Evolutionary conservation across 371 early-diverging fungal species (phyloP).

Genomic region (Edhazardia aedis): DNA sequence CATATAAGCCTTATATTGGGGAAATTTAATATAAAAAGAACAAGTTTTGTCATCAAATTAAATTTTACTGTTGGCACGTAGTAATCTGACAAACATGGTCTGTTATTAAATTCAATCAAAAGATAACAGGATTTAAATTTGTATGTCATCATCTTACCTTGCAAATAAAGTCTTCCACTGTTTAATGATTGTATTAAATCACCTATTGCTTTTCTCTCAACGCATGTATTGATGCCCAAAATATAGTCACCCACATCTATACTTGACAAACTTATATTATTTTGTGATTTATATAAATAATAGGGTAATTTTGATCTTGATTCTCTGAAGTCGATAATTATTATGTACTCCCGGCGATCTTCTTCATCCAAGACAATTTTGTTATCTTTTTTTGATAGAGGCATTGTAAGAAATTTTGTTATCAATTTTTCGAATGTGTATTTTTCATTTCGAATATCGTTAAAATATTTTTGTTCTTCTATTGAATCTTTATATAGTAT

Average conservation of each 20-base stretch:
- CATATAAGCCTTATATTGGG: conserved; percentile 24
- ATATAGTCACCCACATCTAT: conserved; percentile 40
- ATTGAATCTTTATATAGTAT: conserved; percentile 25
- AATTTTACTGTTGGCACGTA: conserved; percentile 8
- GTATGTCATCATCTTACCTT: conserved; percentile 14
- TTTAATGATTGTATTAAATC: conserved; percentile 28
- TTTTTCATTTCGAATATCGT: conserved; percentile 27
- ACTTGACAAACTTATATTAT: conserved; percentile 11
- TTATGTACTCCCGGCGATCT: conserved; percentile 6
- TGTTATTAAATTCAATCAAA: conserved; percentile 31
- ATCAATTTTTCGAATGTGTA: conserved; percentile 27
- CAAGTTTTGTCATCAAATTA: conserved; percentile 18
- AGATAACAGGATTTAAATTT: conserved; percentile 15
- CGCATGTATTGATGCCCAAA: conserved; percentile 7
- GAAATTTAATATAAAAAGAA: conserved; percentile 25
- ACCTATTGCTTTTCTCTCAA: conserved; percentile 36
- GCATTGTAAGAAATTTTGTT: conserved; percentile 12
- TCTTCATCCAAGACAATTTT: conserved; percentile 5
- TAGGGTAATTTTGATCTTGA: conserved; percentile 31
- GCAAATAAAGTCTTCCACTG: conserved; percentile 28
- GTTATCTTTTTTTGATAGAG: background rate
- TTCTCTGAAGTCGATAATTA: conserved; percentile 37
- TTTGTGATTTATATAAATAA: conserved; percentile 27
- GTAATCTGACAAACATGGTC: conserved; percentile 13
- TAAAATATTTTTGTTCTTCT: conserved; percentile 32